Percentiles rank a stretch among this genome's conserved stretches.
Conservation (phyloP, 164 flowering plant species). For the Tinospora cordifolia region DNA sequence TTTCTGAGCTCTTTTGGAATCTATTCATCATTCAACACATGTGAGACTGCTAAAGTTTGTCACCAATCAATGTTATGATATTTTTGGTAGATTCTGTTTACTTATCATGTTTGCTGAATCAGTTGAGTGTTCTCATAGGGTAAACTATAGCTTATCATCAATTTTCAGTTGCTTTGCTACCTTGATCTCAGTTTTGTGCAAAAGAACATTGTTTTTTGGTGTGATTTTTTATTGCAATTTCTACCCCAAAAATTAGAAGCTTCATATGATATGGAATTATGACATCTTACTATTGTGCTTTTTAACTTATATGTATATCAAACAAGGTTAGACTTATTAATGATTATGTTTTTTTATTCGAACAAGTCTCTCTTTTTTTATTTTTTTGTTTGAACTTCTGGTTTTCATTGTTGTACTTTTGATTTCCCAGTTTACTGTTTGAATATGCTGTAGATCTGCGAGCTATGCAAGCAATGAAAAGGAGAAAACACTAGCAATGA, state of each 20-base stretch:
- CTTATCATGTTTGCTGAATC: constrained; percentile 2
- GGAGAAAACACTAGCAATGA: constrained; percentile 71
- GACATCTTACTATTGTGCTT: not conserved
- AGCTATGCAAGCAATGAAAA: constrained; percentile 23
- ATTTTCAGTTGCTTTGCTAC: not conserved
- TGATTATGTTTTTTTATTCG: not conserved
- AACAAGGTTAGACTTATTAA: not conserved
- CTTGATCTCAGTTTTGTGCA: not conserved
- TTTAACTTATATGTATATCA: not conserved
- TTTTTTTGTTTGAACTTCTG: not conserved
- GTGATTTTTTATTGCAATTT: not conserved
- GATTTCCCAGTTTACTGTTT: not conserved
- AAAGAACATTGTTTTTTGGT: not conserved
- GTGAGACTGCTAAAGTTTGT: not conserved
- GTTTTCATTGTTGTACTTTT: too few relatives aligned
- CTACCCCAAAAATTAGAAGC: not conserved
- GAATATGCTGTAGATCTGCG: constrained; percentile 23
- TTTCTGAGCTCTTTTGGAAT: not conserved
- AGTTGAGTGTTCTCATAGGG: not conserved
- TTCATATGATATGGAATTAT: not conserved
- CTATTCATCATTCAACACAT: not conserved
- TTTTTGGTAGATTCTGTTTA: not conserved
- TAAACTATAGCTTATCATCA: too few relatives aligned
- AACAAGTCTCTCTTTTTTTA: not conserved
- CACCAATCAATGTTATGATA: not conserved